A percentile compares a stretch with the other conserved stretches of the same genome.
Evolutionary conservation across 768 basidiomycete genomes (phyloP).

Genomic region (Tulasnella sp.): DNA sequence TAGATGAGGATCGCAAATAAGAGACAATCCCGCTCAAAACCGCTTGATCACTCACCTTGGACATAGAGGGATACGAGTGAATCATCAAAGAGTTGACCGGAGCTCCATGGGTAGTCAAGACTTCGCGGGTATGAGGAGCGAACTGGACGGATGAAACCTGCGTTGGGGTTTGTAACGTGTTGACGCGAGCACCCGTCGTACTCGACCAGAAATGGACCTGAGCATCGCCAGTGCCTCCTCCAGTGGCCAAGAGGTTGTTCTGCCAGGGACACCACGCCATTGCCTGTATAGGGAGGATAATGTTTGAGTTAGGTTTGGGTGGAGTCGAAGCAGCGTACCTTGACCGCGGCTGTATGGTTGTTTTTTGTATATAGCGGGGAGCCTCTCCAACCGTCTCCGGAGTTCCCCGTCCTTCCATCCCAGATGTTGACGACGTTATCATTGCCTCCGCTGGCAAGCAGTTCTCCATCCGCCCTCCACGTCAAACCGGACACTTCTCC

Average conservation of each 20-base stretch:
- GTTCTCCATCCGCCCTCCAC: constrained; percentile 79
- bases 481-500: constrained; percentile 89
- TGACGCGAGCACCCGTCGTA: constrained; percentile 82
- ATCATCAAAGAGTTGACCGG: constrained; percentile 77
- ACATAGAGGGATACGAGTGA: constrained; percentile 76
- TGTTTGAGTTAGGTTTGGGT: neutral
- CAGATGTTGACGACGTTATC: constrained; percentile 98
- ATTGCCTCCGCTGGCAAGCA: constrained; percentile 90
- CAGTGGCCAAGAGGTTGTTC: constrained; percentile 76
- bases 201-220: constrained; percentile 86
- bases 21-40: neutral
- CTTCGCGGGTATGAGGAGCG: constrained; percentile 77
- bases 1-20: neutral
- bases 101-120: constrained; percentile 88
- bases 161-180: constrained; percentile 73
- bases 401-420: constrained; percentile 62
- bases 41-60: constrained; percentile 27
- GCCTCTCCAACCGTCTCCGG: constrained; percentile 25
- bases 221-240: constrained; percentile 91
- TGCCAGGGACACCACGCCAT: constrained; percentile 98
- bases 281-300: constrained; percentile 39
- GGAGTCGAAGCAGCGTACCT: constrained; percentile 22
- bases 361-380: constrained; percentile 79
- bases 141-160: constrained; percentile 90
- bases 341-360: constrained; percentile 76